phyloP scores from a whole-genome alignment of 345 rosid genomes.

The Aethionema arabicum region DNA sequence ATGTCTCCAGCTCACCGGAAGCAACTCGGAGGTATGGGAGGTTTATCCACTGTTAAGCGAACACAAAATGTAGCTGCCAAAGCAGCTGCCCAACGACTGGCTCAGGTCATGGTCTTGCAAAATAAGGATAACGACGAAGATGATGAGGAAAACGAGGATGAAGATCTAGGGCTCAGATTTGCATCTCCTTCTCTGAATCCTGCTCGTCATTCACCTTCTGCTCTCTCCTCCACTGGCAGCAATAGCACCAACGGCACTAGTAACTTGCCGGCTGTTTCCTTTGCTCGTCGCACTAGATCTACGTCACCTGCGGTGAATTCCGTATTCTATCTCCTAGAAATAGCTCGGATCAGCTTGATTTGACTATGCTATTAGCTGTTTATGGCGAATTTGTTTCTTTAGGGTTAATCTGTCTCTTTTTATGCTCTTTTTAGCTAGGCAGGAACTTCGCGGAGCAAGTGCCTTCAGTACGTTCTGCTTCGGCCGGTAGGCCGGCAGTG shows the following conservation, averaged over 20 bases:
- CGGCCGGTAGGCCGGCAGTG: slow-evolving; percentile 72
- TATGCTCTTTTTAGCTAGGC: slow-evolving; percentile 73
- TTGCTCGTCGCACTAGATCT: slow-evolving; percentile 65
- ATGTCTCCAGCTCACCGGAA: slow-evolving; percentile 89
- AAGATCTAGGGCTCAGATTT: slow-evolving; percentile 62
- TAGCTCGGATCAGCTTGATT: slow-evolving; percentile 27
- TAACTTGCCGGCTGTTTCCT: slow-evolving; percentile 47
- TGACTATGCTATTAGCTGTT: background rate
- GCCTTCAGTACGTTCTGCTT: slow-evolving; percentile 72
- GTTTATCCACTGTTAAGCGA: slow-evolving; percentile 74
- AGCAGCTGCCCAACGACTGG: slow-evolving; percentile 93
- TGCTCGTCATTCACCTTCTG: slow-evolving; percentile 30
- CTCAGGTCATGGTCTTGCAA: slow-evolving; percentile 96
- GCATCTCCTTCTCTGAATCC: slow-evolving; percentile 40
- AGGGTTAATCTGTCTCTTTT: slow-evolving; percentile 32
- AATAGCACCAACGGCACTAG: slow-evolving; percentile 38
- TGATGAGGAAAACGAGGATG: slow-evolving; percentile 61
- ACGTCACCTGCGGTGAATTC: slow-evolving; percentile 90
- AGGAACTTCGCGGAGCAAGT: slow-evolving; percentile 82
- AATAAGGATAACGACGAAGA: slow-evolving; percentile 76
- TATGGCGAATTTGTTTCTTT: slow-evolving; percentile 14
- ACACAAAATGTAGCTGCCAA: slow-evolving; percentile 96
- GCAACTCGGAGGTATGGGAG: slow-evolving; percentile 45
- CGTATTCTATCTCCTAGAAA: slow-evolving; percentile 10
- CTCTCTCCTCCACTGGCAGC: slow-evolving; percentile 40